phyloP scores from a whole-genome alignment of 2,329 filamentous ascomycete species.

The Colletotrichum falcatum region DNA sequence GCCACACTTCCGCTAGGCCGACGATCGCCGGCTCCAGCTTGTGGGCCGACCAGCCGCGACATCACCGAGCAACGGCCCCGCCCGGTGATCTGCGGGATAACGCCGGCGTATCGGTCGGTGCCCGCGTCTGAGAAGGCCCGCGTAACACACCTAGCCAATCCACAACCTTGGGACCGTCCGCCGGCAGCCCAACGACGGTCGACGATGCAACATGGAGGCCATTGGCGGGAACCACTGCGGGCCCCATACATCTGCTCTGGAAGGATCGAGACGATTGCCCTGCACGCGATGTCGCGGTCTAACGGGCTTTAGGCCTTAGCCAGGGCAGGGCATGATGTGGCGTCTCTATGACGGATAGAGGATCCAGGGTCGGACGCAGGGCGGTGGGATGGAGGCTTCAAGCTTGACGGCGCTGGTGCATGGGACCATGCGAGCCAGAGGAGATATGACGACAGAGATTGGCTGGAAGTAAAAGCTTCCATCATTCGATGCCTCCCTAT shows the following conservation, averaged over 20 bases:
- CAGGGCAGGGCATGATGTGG: conserved; percentile 22
- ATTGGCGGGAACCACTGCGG: conserved; percentile 65
- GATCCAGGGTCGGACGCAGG: background rate
- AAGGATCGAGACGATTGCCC: conserved; percentile 56
- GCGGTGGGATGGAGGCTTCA: background rate
- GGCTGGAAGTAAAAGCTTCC: background rate
- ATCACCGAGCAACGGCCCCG: conserved; percentile 51
- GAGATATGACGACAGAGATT: background rate
- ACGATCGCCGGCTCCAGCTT: background rate
- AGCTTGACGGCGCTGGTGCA: background rate
- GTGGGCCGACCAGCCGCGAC: background rate
- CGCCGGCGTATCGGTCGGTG: conserved; percentile 48
- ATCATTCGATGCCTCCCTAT: background rate
- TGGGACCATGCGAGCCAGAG: no score
- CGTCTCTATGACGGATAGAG: background rate
- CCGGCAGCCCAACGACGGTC: conserved; percentile 50
- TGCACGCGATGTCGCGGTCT: conserved; percentile 51
- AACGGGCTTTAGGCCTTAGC: conserved; percentile 42
- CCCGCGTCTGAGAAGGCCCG: conserved; percentile 34
- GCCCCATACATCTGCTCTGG: conserved; percentile 59
- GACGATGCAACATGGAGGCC: conserved; percentile 58
- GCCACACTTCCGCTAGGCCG: conserved; percentile 32
- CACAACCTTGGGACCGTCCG: background rate
- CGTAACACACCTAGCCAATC: background rate
- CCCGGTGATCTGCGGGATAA: conserved; percentile 59